Percentiles rank a stretch among this genome's conserved stretches.
phyloP scores from a whole-genome alignment of 2,329 filamentous ascomycete genomes.

The Aureobasidium sp. region DNA sequence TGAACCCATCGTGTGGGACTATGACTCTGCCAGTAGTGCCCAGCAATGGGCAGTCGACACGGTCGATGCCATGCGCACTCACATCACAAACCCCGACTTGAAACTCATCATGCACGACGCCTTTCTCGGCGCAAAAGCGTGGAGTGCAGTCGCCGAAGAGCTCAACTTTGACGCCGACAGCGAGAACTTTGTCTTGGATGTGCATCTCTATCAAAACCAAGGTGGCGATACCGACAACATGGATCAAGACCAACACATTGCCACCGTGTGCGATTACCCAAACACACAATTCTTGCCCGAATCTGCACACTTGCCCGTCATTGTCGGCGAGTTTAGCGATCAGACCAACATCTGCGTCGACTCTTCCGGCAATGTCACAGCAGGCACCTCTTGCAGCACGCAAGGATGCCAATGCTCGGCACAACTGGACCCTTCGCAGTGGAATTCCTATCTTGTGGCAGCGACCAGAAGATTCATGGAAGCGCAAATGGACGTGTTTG shows the following conservation, averaged over 20 bases:
- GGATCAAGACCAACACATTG: constrained; percentile 33
- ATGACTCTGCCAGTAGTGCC: constrained; percentile 35
- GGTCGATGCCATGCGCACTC: constrained; percentile 32
- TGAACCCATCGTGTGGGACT: constrained; percentile 43
- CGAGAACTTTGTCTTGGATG: constrained; percentile 53
- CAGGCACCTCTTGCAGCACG: constrained; percentile 25
- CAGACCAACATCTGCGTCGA: constrained; percentile 46
- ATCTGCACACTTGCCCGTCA: constrained; percentile 31
- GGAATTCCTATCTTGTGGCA: constrained; percentile 34
- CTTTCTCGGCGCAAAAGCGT: constrained; percentile 42
- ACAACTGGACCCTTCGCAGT: constrained; percentile 40
- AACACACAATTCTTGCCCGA: constrained; percentile 41
- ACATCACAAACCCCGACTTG: constrained; percentile 20
- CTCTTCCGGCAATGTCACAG: constrained; percentile 43
- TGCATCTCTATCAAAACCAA: constrained; percentile 47
- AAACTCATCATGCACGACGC: constrained; percentile 51
- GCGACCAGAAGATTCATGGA: constrained; percentile 46
- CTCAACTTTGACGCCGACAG: constrained; percentile 41
- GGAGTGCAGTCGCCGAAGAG: constrained; percentile 55
- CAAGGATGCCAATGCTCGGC: constrained; percentile 33
- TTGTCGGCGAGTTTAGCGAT: constrained; percentile 52
- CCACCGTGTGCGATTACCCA: constrained; percentile 52
- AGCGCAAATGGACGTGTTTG: constrained; percentile 46
- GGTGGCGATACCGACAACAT: constrained; percentile 28
- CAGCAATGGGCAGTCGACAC: constrained; percentile 49